Conservation (phyloP, 2,329 filamentous ascomycete species). For the Aaosphaeria pasadenensis region DNA sequence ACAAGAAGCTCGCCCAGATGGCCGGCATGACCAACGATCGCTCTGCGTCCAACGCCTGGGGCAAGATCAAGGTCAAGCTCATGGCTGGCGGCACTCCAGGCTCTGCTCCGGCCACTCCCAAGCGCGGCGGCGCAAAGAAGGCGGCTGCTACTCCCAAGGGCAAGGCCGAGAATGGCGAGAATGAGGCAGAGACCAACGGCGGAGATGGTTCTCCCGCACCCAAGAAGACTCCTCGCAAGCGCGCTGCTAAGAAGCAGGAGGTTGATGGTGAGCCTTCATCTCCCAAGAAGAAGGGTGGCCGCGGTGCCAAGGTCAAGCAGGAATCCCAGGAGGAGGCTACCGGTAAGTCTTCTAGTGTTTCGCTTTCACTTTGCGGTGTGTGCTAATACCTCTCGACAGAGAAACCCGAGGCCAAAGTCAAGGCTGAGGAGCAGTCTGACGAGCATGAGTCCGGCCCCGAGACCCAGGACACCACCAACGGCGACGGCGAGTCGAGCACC, state of each 20-base stretch:
- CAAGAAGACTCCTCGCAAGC: constrained; percentile 28
- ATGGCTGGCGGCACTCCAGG: constrained; percentile 8
- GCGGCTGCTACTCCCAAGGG: constrained; percentile 7
- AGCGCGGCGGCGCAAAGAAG: constrained; percentile 16
- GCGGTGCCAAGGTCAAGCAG: constrained; percentile 1
- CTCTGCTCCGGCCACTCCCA: constrained; percentile 1
- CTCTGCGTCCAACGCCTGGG: constrained; percentile 38
- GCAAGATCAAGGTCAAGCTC: constrained; percentile 33
- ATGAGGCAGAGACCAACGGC: constrained; percentile 2
- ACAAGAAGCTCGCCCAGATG: constrained; percentile 32
- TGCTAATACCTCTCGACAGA: too few species aligned
- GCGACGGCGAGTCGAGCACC: background rate
- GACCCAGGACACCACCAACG: background rate
- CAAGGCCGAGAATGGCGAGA: constrained; percentile 14
- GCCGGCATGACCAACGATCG: constrained; percentile 36
- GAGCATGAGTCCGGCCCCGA: background rate
- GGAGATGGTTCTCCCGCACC: constrained; percentile 10
- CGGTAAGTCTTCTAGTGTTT: background rate
- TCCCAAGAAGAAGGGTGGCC: constrained; percentile 31
- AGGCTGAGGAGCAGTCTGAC: background rate
- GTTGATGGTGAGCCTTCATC: constrained; percentile 23
- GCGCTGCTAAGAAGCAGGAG: constrained; percentile 28
- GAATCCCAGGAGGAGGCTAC: background rate
- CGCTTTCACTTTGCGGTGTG: too few species aligned
- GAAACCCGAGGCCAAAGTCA: background rate